Evolutionary conservation across 2,329 filamentous ascomycete species (phyloP).

Genomic region (Trichophyton mentagrophytes): DNA sequence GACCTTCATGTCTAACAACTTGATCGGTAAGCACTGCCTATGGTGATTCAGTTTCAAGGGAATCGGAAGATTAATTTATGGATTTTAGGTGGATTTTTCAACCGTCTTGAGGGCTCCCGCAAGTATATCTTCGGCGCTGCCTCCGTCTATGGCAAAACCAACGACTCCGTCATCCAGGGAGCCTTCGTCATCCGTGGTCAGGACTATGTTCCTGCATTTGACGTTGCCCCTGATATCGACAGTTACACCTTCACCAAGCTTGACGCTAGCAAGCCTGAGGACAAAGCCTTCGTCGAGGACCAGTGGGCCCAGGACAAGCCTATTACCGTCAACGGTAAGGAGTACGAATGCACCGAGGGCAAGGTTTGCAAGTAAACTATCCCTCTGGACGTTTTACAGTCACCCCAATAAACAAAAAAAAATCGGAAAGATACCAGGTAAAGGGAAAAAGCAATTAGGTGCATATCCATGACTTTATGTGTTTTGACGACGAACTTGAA

Average conservation of each 20-base stretch:
- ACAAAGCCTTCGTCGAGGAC: conserved; percentile 73
- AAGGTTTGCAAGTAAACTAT: conserved; percentile 94
- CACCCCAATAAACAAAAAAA: background rate
- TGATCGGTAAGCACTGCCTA: conserved; percentile 52
- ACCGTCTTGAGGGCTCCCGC: conserved; percentile 89
- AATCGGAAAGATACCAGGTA: background rate
- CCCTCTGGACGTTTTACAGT: background rate
- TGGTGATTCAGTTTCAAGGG: background rate
- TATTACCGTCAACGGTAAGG: conserved; percentile 68
- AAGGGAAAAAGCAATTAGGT: background rate
- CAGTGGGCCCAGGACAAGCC: conserved; percentile 90
- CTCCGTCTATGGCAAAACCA: conserved; percentile 78
- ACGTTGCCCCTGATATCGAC: conserved; percentile 94
- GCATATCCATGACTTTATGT: background rate
- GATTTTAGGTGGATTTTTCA: conserved; percentile 68
- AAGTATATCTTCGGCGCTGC: conserved; percentile 93
- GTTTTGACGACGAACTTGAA: background rate
- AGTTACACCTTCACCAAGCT: conserved; percentile 96
- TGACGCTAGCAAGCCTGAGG: conserved; percentile 71
- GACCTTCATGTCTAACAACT: conserved; percentile 98
- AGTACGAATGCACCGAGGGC: conserved; percentile 74
- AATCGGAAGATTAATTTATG: background rate
- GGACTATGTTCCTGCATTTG: conserved; percentile 73
- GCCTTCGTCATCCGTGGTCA: conserved; percentile 92
- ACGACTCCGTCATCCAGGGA: conserved; percentile 82